A percentile compares a stretch with the other conserved stretches of the same genome.
Evolutionary conservation across 805 yeast species (phyloP).

Genomic region (Cyberlindnera maritima): DNA sequence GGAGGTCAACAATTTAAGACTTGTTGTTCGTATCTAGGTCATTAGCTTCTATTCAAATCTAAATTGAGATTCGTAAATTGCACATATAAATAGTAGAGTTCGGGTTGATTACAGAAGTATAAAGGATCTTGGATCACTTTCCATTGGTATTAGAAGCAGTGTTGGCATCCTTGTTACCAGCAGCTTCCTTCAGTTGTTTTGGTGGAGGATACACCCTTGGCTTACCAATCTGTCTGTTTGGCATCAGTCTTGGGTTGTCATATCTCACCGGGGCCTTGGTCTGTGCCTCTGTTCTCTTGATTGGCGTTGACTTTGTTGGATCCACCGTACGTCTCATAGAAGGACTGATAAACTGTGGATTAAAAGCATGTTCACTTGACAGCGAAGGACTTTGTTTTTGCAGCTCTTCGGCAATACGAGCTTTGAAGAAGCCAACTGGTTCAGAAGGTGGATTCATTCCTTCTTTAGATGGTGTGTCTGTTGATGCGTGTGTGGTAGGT

Average conservation of each 20-base stretch:
- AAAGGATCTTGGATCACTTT: background rate
- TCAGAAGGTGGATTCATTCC: conserved; percentile 10
- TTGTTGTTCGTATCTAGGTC: conserved; percentile 2
- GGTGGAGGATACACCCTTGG: conserved; percentile 29
- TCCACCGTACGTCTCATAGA: conserved; percentile 60
- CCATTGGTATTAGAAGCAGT: background rate
- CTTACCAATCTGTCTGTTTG: conserved; percentile 29
- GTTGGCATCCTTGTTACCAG: background rate
- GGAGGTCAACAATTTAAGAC: conserved; percentile 7
- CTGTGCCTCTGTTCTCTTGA: conserved; percentile 38
- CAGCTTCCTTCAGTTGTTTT: conserved; percentile 11
- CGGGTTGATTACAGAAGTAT: background rate
- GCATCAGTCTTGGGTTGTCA: conserved; percentile 27
- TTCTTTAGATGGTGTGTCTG: conserved; percentile 14
- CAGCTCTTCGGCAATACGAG: conserved; percentile 58
- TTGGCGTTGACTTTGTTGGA: conserved; percentile 64
- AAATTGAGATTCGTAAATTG: background rate
- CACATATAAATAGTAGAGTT: background rate
- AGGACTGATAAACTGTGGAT: conserved; percentile 56
- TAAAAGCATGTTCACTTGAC: conserved; percentile 41
- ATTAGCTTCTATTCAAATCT: background rate
- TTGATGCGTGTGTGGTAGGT: background rate
- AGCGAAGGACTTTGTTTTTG: conserved; percentile 39
- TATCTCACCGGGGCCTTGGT: conserved; percentile 20
- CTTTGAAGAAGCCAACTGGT: conserved; percentile 52